Conservation (phyloP, 1,284 basidiomycete genomes). For the Malassezia dermatis region DNA sequence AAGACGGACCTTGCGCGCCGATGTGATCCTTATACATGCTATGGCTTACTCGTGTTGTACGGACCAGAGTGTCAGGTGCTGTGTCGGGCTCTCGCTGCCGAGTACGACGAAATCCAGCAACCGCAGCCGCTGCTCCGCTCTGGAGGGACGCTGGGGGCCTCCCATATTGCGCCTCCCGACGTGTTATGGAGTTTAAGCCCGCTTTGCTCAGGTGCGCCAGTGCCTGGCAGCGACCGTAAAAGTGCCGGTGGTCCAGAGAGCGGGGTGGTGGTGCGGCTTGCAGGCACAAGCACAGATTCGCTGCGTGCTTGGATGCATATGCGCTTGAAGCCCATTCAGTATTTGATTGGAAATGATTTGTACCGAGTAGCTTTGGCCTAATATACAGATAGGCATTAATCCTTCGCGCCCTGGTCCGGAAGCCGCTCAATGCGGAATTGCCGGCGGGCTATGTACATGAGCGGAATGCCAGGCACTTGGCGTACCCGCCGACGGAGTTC, state of each 20-base stretch:
- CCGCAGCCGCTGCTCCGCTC: constrained; percentile 13
- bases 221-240: constrained; percentile 1
- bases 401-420: constrained; percentile 41
- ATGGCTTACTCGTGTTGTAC: constrained; percentile 66
- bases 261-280: constrained; percentile 59
- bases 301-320: constrained; percentile 62
- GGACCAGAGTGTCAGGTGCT: constrained; percentile 56
- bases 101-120: constrained; percentile 57
- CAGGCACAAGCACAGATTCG: constrained; percentile 61
- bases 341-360: constrained; percentile 33
- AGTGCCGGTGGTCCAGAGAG: constrained; percentile 12
- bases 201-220: constrained; percentile 2
- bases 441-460: constrained; percentile 44
- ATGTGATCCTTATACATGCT: constrained; percentile 68
- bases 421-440: constrained; percentile 43
- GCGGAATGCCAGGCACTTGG: constrained; percentile 53
- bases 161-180: constrained; percentile 51
- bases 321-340: constrained; percentile 54
- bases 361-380: constrained; percentile 25
- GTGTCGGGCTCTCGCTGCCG: constrained; percentile 51
- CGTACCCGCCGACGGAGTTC: constrained; percentile 83
- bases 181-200: constrained; percentile 68
- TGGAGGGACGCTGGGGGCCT: constrained; percentile 49
- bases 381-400: not conserved
- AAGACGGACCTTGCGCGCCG: constrained; percentile 53